A percentile compares a stretch with the other conserved stretches of the same genome.
Conservation (phyloP, 2,329 filamentous ascomycete genomes). For the Cercospora nicotianae region DNA sequence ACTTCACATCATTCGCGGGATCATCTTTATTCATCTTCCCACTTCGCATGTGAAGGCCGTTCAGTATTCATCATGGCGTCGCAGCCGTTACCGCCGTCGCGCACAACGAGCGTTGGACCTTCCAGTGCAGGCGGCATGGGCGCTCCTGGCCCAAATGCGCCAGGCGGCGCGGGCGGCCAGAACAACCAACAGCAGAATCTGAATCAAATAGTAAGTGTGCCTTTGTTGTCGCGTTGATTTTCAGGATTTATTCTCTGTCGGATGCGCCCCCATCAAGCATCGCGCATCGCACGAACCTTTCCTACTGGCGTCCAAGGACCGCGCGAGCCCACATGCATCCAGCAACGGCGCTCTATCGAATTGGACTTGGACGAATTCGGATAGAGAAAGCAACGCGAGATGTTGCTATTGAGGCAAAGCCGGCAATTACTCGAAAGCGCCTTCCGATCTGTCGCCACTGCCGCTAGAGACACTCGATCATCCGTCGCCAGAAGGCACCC, state of each 20-base stretch:
- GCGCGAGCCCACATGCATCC: neutral
- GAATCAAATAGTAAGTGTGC: conserved; percentile 83
- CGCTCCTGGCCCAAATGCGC: conserved; percentile 49
- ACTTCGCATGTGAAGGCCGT: conserved; percentile 20
- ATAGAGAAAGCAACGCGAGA: neutral
- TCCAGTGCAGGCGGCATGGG: conserved; percentile 43
- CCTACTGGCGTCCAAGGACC: neutral
- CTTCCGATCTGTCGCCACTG: neutral
- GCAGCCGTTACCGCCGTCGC: conserved; percentile 39
- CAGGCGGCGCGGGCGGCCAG: conserved; percentile 40
- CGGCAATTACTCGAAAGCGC: neutral
- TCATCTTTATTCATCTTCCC: neutral
- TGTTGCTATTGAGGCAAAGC: neutral
- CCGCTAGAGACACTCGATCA: neutral
- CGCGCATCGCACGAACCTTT: neutral
- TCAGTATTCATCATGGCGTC: conserved; percentile 36
- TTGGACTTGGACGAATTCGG: neutral
- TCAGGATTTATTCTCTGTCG: neutral
- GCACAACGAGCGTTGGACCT: conserved; percentile 40
- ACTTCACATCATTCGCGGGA: neutral
- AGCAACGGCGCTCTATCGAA: neutral
- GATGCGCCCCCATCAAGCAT: neutral
- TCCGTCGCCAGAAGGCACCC: neutral
- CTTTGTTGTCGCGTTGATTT: neutral
- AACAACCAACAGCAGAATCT: conserved; percentile 86